Base-by-base conservation (phyloP, 2,329 filamentous ascomycete species). In the Cadophora luteo-olivacea region DNA sequence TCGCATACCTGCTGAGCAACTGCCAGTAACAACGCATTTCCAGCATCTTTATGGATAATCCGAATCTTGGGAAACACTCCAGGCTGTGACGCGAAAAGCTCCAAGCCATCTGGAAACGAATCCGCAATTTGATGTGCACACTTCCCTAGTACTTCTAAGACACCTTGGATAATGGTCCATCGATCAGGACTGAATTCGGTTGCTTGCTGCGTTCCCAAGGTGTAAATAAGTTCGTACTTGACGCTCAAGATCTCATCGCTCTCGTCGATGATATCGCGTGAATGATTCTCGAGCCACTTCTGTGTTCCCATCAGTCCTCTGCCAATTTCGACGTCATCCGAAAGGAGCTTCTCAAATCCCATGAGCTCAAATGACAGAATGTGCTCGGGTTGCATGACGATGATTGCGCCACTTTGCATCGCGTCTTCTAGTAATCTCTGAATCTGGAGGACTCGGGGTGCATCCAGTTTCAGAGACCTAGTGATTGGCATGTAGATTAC, bases 371-470 rank as follows among this genome's bases (percentile, higher is more conserved):
- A 86, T 0, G 89, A 92, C 0, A 92, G 76, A 0, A 91, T 74
- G 66, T 91, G 86, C 72, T 92, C 89, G 0, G 89, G 89, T 45
- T 91, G 87, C 0, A 87, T 79, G 0, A 92, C 77, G 0, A 92
- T 72, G 0, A 92, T 78, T 0, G 88, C 88, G 0, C 86, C 82
- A 0, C 76, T 75, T 0, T 68, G n/a, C 71, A 82, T 82, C 61
- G 87, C 91, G 8, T 84, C 78, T 0, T 77, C 7, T 12, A 82
- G 83, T 0, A 86, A 77, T 0, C 70, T 3, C 0, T 72, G 65
- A 3, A 91, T 82, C 0, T 63, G 51, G 0, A 65, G 7, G 0
- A 82, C 81, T 19, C 83, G 73, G 0, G 32, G 0, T 0, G 48
- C 0, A 0, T 69, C 72, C 0, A 87, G 69, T 0, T 74, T 73